These are phyloP conservation scores for Gossypioides kirkii DNA, from an alignment of 345 rosid species.

Conservation along the genomic window DNA sequence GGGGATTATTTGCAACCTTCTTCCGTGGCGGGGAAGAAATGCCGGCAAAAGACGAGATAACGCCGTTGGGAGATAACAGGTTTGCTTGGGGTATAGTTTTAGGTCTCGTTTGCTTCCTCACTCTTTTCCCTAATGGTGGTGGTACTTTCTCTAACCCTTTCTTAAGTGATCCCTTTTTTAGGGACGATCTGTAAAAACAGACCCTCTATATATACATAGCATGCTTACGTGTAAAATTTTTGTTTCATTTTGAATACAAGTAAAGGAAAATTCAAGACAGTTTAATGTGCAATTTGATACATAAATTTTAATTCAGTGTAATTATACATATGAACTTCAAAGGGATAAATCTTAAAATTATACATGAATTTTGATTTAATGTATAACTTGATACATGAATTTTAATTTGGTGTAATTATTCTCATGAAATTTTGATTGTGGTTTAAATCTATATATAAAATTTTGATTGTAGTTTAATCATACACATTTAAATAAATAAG, in stretches of 20 bases:
- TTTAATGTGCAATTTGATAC: no score
- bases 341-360: no score
- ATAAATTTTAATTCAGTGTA: no score
- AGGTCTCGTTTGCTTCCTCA: constrained; percentile 84
- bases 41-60: constrained; percentile 87
- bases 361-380: no score
- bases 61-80: constrained; percentile 61
- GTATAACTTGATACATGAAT: no score
- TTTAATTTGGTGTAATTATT: no score
- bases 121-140: constrained; percentile 85
- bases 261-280: not conserved
- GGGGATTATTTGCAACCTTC: constrained; percentile 92
- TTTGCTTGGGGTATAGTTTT: constrained; percentile 81
- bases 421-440: no score
- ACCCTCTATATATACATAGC: not conserved
- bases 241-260: not conserved
- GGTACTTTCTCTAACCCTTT: constrained; percentile 84
- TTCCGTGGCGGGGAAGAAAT: constrained; percentile 88
- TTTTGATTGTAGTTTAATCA: fast-evolving
- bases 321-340: no score
- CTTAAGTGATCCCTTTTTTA: constrained; percentile 70
- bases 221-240: not conserved
- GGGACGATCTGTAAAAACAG: constrained; percentile 49
- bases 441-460: no score
- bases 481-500: no score